A percentile compares a stretch with the other conserved stretches of the same genome.
phyloP scores from a whole-genome alignment of 306 rosid genomes.

The Neltuma alba region DNA sequence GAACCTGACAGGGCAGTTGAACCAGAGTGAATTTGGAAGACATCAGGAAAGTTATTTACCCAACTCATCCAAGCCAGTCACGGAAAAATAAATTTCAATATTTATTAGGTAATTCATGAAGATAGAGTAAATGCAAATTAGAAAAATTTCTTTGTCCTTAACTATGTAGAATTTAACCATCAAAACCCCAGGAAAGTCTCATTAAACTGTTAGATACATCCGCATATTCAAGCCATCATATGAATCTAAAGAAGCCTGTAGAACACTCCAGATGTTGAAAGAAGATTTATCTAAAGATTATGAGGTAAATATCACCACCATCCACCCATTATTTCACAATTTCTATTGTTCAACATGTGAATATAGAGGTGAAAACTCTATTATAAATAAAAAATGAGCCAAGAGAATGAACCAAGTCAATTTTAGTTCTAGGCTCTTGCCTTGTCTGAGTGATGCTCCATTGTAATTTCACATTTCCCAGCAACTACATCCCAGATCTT shows the following conservation, averaged over 20 bases:
- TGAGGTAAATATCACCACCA: not conserved
- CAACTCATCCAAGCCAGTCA: not conserved
- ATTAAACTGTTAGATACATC: not conserved
- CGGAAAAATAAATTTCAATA: not conserved
- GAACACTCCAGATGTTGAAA: not conserved
- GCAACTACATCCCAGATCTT: constrained; percentile 89
- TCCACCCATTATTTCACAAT: not conserved
- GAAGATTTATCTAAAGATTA: not conserved
- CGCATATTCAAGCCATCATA: not conserved
- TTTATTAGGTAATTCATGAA: not conserved
- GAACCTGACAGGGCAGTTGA: constrained; percentile 65
- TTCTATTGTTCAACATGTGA: not conserved
- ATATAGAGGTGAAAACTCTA: not conserved
- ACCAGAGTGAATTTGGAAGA: constrained; percentile 31
- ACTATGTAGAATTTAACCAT: constrained; percentile 11
- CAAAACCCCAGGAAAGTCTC: constrained; percentile 12
- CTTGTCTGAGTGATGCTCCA: constrained; percentile 93
- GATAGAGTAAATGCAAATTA: not conserved
- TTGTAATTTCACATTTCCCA: constrained; percentile 71
- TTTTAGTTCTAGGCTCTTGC: constrained; percentile 41
- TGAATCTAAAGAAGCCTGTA: not conserved
- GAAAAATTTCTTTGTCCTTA: not conserved
- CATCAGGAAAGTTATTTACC: constrained; percentile 17
- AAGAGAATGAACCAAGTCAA: not conserved
- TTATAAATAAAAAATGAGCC: not conserved